Percentiles rank a stretch among this genome's conserved stretches.
Evolutionary conservation across 768 basidiomycete species (phyloP).

Genomic region (Infundibulicybe gibba): DNA sequence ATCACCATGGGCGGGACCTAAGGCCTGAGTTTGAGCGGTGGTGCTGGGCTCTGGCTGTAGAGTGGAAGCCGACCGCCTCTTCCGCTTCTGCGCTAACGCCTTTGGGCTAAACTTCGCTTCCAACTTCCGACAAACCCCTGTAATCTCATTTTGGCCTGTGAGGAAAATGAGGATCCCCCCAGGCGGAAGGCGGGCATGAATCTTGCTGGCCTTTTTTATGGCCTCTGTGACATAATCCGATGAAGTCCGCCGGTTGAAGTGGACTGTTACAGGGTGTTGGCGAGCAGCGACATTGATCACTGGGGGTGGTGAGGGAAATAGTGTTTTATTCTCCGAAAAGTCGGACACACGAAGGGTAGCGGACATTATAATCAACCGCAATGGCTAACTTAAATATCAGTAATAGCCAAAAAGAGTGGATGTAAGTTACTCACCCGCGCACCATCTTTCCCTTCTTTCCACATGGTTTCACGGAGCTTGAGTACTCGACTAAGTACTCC

Average conservation of each 20-base stretch:
- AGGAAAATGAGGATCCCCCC: constrained; percentile 93
- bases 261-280: constrained; percentile 92
- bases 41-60: too few species aligned
- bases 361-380: constrained; percentile 97
- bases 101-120: constrained; percentile 73
- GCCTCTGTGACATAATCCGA: constrained; percentile 90
- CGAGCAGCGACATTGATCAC: constrained; percentile 86
- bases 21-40: too few species aligned
- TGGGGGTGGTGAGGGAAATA: constrained; percentile 86
- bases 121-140: constrained; percentile 75
- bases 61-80: constrained; percentile 12
- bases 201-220: constrained; percentile 85
- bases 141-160: constrained; percentile 96
- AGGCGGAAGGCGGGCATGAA: constrained; percentile 87
- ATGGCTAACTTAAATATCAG: constrained; percentile 44
- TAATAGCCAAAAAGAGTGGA: constrained; percentile 4
- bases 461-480: constrained; percentile 84
- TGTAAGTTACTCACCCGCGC: constrained; percentile 51
- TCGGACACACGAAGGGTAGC: constrained; percentile 93
- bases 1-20: constrained; percentile 45
- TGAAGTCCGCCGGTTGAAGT: constrained; percentile 85
- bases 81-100: constrained; percentile 53
- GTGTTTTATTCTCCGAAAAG: constrained; percentile 79
- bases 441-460: constrained; percentile 72
- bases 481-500: constrained; percentile 95